Percentiles rank a stretch among this genome's conserved stretches.
Conservation (phyloP, 805 yeast species). For the Aciculoconidium aculeatum region DNA sequence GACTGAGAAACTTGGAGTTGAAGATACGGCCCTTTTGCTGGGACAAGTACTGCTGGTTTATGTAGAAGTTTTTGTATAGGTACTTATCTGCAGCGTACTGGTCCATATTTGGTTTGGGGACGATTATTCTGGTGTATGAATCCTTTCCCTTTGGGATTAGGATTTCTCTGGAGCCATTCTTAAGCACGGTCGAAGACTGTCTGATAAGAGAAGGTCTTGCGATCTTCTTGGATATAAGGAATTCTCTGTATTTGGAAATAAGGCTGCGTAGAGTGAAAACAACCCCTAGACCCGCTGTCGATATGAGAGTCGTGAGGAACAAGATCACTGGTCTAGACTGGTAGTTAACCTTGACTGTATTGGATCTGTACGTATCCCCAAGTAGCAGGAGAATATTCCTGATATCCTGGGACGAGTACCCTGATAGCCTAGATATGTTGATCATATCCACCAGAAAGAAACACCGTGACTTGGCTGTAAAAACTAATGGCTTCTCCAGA, state of each 20-base stretch:
- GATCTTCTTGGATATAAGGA: slow-evolving; percentile 16
- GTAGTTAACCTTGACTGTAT: slow-evolving; percentile 33
- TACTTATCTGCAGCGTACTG: slow-evolving; percentile 52
- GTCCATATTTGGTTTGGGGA: slow-evolving; percentile 44
- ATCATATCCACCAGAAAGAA: slow-evolving; percentile 19
- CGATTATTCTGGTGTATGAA: slow-evolving; percentile 33
- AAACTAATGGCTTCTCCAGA: too few species aligned
- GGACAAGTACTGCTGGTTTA: slow-evolving; percentile 23
- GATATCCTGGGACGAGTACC: slow-evolving; percentile 29
- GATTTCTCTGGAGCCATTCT: slow-evolving; percentile 43
- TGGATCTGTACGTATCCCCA: slow-evolving; percentile 32
- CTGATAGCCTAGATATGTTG: slow-evolving; percentile 27
- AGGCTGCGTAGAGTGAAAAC: slow-evolving; percentile 26
- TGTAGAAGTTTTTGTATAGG: slow-evolving; percentile 41
- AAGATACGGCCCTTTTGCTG: slow-evolving; percentile 26
- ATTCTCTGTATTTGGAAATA: slow-evolving; percentile 26
- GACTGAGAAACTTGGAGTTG: slow-evolving; percentile 64
- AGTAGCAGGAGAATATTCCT: slow-evolving; percentile 26
- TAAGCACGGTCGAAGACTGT: slow-evolving; percentile 37
- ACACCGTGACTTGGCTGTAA: neutral
- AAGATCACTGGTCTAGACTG: slow-evolving; percentile 38
- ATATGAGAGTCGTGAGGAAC: slow-evolving; percentile 33
- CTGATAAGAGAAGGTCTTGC: slow-evolving; percentile 34
- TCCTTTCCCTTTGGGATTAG: slow-evolving; percentile 41
- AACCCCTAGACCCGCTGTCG: slow-evolving; percentile 37